These are phyloP conservation scores for Beauveria sp. DNA, from an alignment of 2,329 filamentous ascomycete species.

Conservation along the genomic window DNA sequence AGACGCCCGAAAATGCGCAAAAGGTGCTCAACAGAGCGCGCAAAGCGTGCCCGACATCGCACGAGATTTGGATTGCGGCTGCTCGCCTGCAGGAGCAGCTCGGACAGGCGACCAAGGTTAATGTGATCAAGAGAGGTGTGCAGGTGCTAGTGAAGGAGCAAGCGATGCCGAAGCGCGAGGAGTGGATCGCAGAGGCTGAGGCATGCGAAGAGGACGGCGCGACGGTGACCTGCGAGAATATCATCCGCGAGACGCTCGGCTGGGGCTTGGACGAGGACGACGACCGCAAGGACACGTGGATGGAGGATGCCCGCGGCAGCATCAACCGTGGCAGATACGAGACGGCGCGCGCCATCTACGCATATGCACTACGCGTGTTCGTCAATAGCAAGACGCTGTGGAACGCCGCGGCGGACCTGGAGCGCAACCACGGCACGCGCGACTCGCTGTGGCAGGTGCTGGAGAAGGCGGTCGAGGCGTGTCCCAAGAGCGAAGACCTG, in stretches of 20 bases:
- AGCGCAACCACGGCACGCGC: conserved; percentile 79
- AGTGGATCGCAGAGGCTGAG: conserved; percentile 94
- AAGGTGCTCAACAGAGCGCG: conserved; percentile 92
- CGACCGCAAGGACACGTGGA: conserved; percentile 91
- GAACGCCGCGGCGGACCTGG: conserved; percentile 83
- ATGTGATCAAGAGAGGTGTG: conserved; percentile 90
- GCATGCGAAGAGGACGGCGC: conserved; percentile 90
- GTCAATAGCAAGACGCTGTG: conserved; percentile 81
- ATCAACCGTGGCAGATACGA: conserved; percentile 77
- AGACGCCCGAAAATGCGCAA: conserved; percentile 85
- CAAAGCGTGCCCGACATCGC: conserved; percentile 84
- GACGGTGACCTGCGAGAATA: conserved; percentile 75
- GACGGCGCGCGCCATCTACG: conserved; percentile 88
- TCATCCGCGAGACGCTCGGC: conserved; percentile 85
- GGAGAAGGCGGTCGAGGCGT: conserved; percentile 89
- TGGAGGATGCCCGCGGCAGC: conserved; percentile 81
- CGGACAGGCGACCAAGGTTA: conserved; percentile 70
- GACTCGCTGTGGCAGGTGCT: conserved; percentile 78
- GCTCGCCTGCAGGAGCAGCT: conserved; percentile 83
- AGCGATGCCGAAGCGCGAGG: conserved; percentile 94
- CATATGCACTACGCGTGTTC: conserved; percentile 83
- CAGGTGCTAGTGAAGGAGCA: conserved; percentile 83
- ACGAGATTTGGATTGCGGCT: conserved; percentile 96
- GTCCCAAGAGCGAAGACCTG: conserved; percentile 80
- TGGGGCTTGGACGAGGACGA: conserved; percentile 94